Base-by-base conservation (phyloP, 1,284 basidiomycete genomes). In the Athelia sp. region DNA sequence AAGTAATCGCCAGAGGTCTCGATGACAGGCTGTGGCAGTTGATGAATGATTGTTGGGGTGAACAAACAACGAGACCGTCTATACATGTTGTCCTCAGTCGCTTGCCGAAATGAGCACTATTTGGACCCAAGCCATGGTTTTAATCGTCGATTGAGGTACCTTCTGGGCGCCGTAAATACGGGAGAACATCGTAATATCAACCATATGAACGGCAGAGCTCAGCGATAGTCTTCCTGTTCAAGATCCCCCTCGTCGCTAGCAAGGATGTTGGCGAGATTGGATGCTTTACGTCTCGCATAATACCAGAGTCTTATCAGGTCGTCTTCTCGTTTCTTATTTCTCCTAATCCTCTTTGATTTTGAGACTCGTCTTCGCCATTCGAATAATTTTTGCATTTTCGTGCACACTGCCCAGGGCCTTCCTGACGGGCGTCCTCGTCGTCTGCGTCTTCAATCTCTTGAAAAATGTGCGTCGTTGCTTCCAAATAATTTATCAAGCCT, bases 11-110 rank as follows among this genome's bases (percentile, higher is more conserved):
- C 36, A 65, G 78, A 48, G 78, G 79, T 2, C 62, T 81, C 11
- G 62, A 75, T 51, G 71, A 78, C 52, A 54, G 62, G 18, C 49
- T 80, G 19, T 81, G 79, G 79, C 50, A 31, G 1, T 55, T 80
- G 34, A 58, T 81, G 55, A 52, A 62, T 21, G 51, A 48, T 18
- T 80, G 78, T 54, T 81, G 79, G 79, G 51, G 54, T 17, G 58
- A 66, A 10, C 61, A 67, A 3, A 48, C 51, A 19, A 51, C 56
- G 18, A 62, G 78, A 40, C 79, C 75, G 9, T 62, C 60, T 0
- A 75, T 81, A 46, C 56, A 64, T n/a, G 56, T 70, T 21, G 59
- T 79, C 10, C 55, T 73, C 18, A n/a, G 9, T n/a, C 36, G 36
- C 9, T 13, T 29, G 26, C 26, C 26, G 13, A 29, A n/a, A n/a